Evolutionary conservation across 257 asterid species (phyloP).

Genomic region (Solanum chmielewskii): DNA sequence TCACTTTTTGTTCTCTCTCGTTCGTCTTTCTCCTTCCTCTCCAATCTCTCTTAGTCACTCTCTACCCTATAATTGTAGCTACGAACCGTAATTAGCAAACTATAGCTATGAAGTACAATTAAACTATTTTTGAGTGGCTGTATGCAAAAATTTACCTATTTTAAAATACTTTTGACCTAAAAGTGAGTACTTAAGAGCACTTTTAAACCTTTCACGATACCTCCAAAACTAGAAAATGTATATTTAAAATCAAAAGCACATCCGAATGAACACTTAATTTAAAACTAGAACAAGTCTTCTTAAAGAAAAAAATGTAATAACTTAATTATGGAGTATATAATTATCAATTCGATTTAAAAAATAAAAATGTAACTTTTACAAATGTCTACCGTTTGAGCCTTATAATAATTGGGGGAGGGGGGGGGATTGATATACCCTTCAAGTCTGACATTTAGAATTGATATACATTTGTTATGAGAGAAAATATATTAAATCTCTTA

Average conservation of each 20-base stretch:
- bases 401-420: too few relatives aligned
- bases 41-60: neutral
- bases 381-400: neutral
- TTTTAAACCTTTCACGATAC: too few relatives aligned
- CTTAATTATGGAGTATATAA: neutral
- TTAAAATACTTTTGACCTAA: neutral
- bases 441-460: neutral
- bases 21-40: neutral
- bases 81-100: too few relatives aligned
- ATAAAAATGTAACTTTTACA: neutral
- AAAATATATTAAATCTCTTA: too few relatives aligned
- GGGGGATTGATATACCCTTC: neutral
- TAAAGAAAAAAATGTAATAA: too few relatives aligned
- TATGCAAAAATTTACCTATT: neutral
- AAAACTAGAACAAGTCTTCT: too few relatives aligned
- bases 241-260: too few relatives aligned
- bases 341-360: neutral
- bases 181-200: neutral
- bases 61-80: neutral
- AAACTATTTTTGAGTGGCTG: too few relatives aligned
- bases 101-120: neutral
- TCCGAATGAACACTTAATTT: too few relatives aligned
- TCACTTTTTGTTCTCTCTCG: neutral
- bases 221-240: too few relatives aligned
- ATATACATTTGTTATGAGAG: neutral